Conservation (phyloP, 2,329 filamentous ascomycete genomes). For the Scedosporium aurantiacum region DNA sequence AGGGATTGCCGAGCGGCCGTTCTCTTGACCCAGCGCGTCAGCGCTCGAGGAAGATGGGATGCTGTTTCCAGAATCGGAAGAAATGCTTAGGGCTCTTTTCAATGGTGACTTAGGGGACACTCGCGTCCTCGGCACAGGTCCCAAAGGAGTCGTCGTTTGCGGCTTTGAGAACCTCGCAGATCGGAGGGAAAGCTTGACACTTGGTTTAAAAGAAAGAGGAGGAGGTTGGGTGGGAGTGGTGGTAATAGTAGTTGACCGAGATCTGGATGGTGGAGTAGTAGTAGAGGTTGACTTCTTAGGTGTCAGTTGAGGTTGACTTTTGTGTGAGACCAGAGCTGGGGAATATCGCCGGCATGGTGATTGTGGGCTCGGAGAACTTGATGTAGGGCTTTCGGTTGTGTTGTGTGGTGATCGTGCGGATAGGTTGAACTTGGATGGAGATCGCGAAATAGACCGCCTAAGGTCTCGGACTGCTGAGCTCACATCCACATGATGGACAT, state of each 20-base stretch:
- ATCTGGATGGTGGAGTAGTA: not conserved
- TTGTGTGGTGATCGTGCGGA: conserved; percentile 3
- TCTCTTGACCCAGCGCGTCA: conserved; percentile 27
- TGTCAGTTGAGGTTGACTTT: conserved; percentile 3
- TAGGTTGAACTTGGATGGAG: conserved; percentile 69
- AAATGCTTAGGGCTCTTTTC: conserved; percentile 63
- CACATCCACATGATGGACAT: conserved; percentile 71
- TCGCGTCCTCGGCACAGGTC: conserved; percentile 48
- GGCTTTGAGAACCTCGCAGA: conserved; percentile 51
- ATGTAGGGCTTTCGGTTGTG: conserved; percentile 35
- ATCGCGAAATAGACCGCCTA: conserved; percentile 78
- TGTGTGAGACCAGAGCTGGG: conserved; percentile 9
- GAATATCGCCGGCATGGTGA: conserved; percentile 36
- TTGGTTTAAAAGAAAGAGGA: conserved; percentile 26
- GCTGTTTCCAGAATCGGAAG: conserved; percentile 61
- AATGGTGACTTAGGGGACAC: conserved; percentile 72
- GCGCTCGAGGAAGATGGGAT: conserved; percentile 24
- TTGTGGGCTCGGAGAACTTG: conserved; percentile 40
- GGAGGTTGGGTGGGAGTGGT: conserved; percentile 15
- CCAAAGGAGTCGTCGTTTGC: conserved; percentile 34
- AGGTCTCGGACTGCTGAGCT: conserved; percentile 73
- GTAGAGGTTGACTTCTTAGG: not conserved
- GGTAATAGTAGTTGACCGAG: not conserved
- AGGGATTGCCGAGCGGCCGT: conserved; percentile 17
- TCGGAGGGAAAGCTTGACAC: conserved; percentile 54